Percentiles rank a stretch among this genome's conserved stretches.
These are phyloP conservation scores for Kalmanozyma brasiliensis DNA, from an alignment of 1,284 basidiomycete species.

Conservation along the genomic window DNA sequence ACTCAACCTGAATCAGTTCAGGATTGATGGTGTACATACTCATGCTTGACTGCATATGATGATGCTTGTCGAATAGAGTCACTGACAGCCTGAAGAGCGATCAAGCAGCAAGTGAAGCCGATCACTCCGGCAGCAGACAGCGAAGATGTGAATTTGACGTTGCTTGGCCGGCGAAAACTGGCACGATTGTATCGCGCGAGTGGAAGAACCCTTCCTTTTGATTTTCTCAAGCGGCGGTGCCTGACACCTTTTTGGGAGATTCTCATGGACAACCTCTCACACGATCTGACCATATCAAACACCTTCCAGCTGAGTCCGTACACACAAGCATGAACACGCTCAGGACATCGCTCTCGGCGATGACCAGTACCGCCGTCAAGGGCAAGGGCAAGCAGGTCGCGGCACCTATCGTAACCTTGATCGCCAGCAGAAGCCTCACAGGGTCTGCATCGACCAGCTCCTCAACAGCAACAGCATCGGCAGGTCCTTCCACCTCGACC, in stretches of 20 bases:
- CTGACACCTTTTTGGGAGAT: conserved; percentile 4
- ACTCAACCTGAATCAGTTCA: too few relatives aligned
- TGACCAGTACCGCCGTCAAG: conserved; percentile 24
- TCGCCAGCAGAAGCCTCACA: conserved; percentile 6
- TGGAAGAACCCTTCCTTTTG: conserved; percentile 14
- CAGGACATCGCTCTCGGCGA: conserved; percentile 16
- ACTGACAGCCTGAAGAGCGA: too few relatives aligned
- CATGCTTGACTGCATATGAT: too few relatives aligned
- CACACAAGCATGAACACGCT: conserved; percentile 25
- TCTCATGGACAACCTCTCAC: too few relatives aligned
- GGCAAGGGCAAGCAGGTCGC: conserved; percentile 35
- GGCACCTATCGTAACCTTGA: conserved; percentile 3
- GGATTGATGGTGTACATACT: too few relatives aligned
- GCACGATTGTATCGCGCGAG: conserved; percentile 20
- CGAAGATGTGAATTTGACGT: background rate
- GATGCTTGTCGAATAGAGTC: too few relatives aligned
- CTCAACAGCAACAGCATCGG: conserved; percentile 2
- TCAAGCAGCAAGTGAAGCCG: background rate
- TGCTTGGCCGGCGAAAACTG: background rate
- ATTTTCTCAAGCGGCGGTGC: conserved; percentile 2
- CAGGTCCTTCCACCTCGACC: conserved; percentile 5
- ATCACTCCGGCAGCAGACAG: conserved; percentile 1
- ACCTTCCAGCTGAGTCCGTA: background rate
- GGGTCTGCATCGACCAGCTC: conserved; percentile 6
- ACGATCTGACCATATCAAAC: background rate